Conservation (phyloP, 148 eudicot genomes). For the Fallopia convolvulus region DNA sequence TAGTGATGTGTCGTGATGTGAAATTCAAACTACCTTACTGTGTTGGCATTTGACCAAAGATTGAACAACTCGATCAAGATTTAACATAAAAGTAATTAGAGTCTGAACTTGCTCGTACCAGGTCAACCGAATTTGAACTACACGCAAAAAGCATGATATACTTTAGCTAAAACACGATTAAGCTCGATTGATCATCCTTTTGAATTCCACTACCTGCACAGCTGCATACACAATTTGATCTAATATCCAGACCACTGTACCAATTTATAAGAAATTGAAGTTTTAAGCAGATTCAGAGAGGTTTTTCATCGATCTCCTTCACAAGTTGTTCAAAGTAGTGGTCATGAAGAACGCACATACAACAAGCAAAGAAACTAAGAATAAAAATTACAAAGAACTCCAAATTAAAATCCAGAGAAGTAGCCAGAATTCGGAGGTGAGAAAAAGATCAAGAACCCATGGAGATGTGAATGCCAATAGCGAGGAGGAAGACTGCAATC, state of each 20-base stretch:
- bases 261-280: not conserved
- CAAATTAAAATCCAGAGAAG: not conserved
- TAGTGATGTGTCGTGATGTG: not conserved
- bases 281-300: not conserved
- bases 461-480: slow-evolving; percentile 23
- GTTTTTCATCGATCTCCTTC: not conserved
- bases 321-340: not conserved
- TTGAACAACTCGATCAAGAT: not conserved
- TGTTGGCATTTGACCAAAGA: not conserved
- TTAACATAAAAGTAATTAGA: not conserved
- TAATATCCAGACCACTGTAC: not conserved
- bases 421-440: no score
- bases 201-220: not conserved
- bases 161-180: not conserved
- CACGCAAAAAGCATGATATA: not conserved
- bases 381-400: not conserved
- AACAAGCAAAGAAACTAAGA: not conserved
- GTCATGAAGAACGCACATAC: not conserved
- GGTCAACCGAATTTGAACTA: not conserved
- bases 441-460: not conserved
- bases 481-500: slow-evolving; percentile 58
- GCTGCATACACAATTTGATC: not conserved
- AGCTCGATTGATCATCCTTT: not conserved
- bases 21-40: not conserved
- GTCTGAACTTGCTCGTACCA: no score